A percentile compares a stretch with the other conserved stretches of the same genome.
These are phyloP conservation scores for Phaeodactylum tricornutum DNA, from an alignment of 108 stramenopile genomes.

Conservation along the genomic window DNA sequence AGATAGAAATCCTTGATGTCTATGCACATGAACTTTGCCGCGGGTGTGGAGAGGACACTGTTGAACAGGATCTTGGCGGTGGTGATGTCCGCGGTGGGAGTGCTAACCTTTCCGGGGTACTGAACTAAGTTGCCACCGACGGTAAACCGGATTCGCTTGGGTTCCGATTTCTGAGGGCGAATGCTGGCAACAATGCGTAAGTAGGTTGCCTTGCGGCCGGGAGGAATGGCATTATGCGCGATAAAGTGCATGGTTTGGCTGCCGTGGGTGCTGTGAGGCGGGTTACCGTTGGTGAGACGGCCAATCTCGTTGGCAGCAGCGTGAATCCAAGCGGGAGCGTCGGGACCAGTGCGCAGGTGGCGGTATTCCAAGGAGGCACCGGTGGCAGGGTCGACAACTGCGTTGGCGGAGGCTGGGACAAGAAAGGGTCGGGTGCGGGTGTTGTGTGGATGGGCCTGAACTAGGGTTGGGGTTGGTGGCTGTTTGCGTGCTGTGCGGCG, in stretches of 20 bases:
- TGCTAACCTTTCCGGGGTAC: slow-evolving; percentile 16
- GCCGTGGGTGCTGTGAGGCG: not conserved
- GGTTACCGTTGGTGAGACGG: slow-evolving; percentile 22
- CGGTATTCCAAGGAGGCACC: slow-evolving; percentile 15
- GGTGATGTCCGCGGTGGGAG: too few species aligned
- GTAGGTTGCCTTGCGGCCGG: slow-evolving; percentile 16
- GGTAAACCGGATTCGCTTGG: slow-evolving; percentile 17
- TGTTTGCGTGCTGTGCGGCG: not conserved
- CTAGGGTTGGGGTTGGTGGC: not conserved
- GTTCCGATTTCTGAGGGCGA: slow-evolving; percentile 22
- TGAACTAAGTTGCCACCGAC: slow-evolving; percentile 23
- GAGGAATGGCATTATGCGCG: slow-evolving; percentile 12
- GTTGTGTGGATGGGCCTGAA: not conserved
- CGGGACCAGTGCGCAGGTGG: slow-evolving; percentile 7
- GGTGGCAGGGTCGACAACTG: slow-evolving; percentile 9
- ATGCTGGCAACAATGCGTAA: slow-evolving; percentile 12
- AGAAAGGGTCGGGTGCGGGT: not conserved
- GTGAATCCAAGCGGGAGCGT: not conserved
- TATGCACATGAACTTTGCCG: too few species aligned
- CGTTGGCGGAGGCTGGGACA: not conserved
- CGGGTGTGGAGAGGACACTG: too few species aligned
- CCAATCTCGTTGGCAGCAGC: slow-evolving; percentile 17
- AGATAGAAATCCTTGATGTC: too few species aligned
- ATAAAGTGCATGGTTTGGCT: slow-evolving; percentile 12
- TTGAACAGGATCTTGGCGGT: too few species aligned